Evolutionary conservation across 1,139 yeast species (phyloP), one percentile per base, ranked within the genome.

Genomic region (Yarrowia galli): DNA sequence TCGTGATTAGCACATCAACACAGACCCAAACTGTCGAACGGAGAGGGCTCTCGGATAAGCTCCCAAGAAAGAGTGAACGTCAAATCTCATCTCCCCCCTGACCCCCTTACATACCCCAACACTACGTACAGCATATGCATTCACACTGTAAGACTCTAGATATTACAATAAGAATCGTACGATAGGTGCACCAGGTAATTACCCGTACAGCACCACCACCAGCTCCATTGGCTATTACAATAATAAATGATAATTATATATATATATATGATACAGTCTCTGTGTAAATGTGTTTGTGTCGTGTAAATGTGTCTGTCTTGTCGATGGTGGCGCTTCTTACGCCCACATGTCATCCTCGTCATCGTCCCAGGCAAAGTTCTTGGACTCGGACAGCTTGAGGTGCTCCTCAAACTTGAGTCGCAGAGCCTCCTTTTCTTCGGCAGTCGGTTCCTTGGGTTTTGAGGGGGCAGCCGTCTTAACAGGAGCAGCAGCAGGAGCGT

Each of bases 301-400:
- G 54, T 32, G 54, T 49, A 10, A 7, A 48, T 7, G n/a, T 28
- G 53, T 48, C 23, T 28, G 53, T 48, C 23, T 25, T 9, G 22
- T 12, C 15, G 28, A 28, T 10, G 6, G 25, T 12, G 22, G 38
- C 32, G 32, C 9, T 1, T 18, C 13, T 28, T 53, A 56, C 18
- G 48, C 51, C 64, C 64, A 58, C 51, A 42, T 28, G 25, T 56
- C 63, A 25, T 58, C 64, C 4, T 58, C 64, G 7, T 58, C 64
- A 20, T 58, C 64, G 42, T 58, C 64, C 64, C 64, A 58, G 40
- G 64, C 45, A 58, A 58, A 58, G 51, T 42, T 58, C 12, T 58
- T 58, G 16, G 40, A 28, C 46, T 58, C 51, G 32, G 64, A 23
- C 42, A 43, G 32, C 32, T 43, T 42, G 22, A 58, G 42, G 20